Conservation (phyloP, 179 eudicot genomes). For the Beta corolliflora region DNA sequence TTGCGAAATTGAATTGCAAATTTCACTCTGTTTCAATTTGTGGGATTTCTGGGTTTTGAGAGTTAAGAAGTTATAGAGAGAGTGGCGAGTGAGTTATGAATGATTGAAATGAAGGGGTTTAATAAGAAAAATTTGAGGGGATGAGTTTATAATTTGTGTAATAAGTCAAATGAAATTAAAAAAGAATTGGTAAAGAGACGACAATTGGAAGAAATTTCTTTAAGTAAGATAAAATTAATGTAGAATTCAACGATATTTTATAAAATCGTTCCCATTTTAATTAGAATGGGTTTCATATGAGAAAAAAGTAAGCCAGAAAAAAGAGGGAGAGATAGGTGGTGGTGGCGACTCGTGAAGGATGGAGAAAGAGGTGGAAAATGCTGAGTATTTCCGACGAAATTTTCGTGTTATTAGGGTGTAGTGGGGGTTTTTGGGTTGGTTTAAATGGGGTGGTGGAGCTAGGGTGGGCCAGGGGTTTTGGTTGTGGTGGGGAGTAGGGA, state of each 20-base stretch:
- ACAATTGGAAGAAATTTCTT: neutral
- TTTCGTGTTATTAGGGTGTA: too few species aligned
- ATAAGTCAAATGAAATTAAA: neutral
- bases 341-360: too few species aligned
- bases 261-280: neutral
- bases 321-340: too few species aligned
- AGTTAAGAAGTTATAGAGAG: too few species aligned
- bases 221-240: constrained; percentile 1
- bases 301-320: too few species aligned
- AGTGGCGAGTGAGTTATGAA: neutral
- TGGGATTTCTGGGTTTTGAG: too few species aligned
- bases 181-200: neutral
- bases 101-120: constrained; percentile 1
- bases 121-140: constrained; percentile 17
- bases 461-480: too few species aligned
- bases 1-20: neutral
- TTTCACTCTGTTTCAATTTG: neutral
- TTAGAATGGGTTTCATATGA: neutral
- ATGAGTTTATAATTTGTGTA: neutral
- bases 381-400: too few species aligned
- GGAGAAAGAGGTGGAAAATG: too few species aligned
- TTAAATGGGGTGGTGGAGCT: too few species aligned
- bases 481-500: too few species aligned
- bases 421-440: too few species aligned
- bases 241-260: neutral